Conservation (phyloP, 73 alveolate genomes). For the Uronychia binucleata region DNA sequence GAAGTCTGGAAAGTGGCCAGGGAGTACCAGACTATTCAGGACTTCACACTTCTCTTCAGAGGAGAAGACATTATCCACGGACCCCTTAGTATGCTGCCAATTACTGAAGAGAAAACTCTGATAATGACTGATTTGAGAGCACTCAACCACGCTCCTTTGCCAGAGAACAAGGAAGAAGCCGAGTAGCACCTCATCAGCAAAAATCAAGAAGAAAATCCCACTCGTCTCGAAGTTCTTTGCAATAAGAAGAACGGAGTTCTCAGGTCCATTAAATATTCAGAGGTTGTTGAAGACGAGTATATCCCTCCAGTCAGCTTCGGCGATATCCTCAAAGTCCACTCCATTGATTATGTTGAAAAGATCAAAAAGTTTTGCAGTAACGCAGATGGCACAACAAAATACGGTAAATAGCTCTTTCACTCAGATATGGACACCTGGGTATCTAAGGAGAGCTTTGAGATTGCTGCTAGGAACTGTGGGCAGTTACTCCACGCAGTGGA, state of each 20-base stretch:
- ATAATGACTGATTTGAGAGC: not conserved
- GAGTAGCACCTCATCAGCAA: not conserved
- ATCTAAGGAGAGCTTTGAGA: conserved; percentile 47
- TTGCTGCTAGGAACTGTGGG: conserved; percentile 63
- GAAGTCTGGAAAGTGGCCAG: too few relatives aligned
- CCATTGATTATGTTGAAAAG: conserved; percentile 15
- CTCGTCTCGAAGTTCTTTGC: not conserved
- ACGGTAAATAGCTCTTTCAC: not conserved
- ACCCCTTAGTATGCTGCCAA: too few relatives aligned
- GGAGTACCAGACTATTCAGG: too few relatives aligned
- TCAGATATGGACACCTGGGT: conserved; percentile 69
- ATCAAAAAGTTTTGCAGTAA: conserved; percentile 8
- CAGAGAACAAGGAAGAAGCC: not conserved
- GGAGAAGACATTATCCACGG: too few relatives aligned
- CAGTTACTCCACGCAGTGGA: not conserved
- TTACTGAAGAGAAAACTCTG: too few relatives aligned
- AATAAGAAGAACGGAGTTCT: not conserved
- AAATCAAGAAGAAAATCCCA: not conserved
- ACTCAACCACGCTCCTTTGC: not conserved
- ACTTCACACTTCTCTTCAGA: too few relatives aligned
- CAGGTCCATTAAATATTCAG: not conserved
- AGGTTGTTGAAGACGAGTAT: not conserved
- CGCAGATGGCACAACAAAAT: not conserved
- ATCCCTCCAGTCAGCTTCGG: conserved; percentile 18
- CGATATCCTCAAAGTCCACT: conserved; percentile 62